Percentiles rank a stretch among this genome's conserved stretches.
These are phyloP conservation scores for Hypoxylon lenormandii DNA, from an alignment of 495 filamentous ascomycete genomes.

Conservation along the genomic window DNA sequence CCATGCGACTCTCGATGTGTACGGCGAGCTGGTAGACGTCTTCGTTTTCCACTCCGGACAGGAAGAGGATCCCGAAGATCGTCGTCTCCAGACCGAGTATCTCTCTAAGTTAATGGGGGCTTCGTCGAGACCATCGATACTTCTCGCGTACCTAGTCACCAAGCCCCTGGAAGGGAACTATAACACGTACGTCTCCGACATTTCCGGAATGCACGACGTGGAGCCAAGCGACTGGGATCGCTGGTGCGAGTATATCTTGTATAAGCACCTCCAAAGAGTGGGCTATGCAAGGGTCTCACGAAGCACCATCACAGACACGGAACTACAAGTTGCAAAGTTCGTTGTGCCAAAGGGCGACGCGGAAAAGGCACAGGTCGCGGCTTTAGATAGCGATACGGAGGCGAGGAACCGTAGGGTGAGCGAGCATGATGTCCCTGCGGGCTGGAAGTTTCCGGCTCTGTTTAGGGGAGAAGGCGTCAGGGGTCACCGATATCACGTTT, in stretches of 20 bases:
- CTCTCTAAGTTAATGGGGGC: constrained; percentile 88
- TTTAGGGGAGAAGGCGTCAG: constrained; percentile 89
- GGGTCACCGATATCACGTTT: constrained; percentile 95
- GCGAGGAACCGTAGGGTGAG: constrained; percentile 60
- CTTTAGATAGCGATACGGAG: constrained; percentile 41
- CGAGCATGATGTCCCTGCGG: constrained; percentile 76
- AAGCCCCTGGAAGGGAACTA: constrained; percentile 93
- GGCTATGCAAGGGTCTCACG: constrained; percentile 92
- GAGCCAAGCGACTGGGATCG: constrained; percentile 94
- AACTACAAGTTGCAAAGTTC: constrained; percentile 97
- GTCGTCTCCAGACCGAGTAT: constrained; percentile 87
- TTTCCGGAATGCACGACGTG: constrained; percentile 93
- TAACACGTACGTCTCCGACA: constrained; percentile 90
- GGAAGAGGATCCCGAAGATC: constrained; percentile 95
- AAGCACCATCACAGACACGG: constrained; percentile 94
- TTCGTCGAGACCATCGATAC: constrained; percentile 80
- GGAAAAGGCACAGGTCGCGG: constrained; percentile 63
- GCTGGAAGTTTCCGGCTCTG: constrained; percentile 84
- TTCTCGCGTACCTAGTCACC: constrained; percentile 92
- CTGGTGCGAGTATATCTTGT: constrained; percentile 99
- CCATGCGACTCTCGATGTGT: constrained; percentile 91
- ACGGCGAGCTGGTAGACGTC: constrained; percentile 89
- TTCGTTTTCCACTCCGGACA: constrained; percentile 99
- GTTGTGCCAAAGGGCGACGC: constrained; percentile 78
- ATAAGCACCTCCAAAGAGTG: constrained; percentile 84